Evolutionary conservation across 495 filamentous ascomycete genomes (phyloP).

Genomic region (Elasticomyces elasticus): DNA sequence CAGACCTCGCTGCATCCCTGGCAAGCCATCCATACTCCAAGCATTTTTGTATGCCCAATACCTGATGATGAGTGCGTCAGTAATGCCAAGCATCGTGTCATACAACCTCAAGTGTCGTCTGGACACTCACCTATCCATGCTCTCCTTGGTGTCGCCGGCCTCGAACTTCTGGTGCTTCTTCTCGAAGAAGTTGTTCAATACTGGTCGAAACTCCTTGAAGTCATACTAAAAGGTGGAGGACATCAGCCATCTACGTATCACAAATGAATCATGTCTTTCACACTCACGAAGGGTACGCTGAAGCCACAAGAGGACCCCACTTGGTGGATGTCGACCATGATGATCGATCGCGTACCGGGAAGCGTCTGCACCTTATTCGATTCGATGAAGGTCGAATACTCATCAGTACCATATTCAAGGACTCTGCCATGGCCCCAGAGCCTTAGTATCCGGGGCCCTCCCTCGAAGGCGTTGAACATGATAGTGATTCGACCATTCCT

Average conservation of each 20-base stretch:
- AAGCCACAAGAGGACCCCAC: slow-evolving; percentile 39
- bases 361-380: slow-evolving; percentile 20
- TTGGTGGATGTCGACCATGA: slow-evolving; percentile 29
- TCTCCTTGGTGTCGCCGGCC: slow-evolving; percentile 38
- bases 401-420: slow-evolving; percentile 23
- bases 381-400: slow-evolving; percentile 22
- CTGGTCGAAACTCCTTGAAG: slow-evolving; percentile 39
- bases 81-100: neutral
- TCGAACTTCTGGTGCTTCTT: slow-evolving; percentile 36
- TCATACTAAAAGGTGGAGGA: too few species aligned
- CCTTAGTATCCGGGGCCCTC: slow-evolving; percentile 25
- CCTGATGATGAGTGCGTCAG: slow-evolving; percentile 23
- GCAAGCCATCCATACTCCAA: slow-evolving; percentile 45
- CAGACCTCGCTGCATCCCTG: slow-evolving; percentile 38
- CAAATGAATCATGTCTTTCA: too few species aligned
- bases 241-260: too few species aligned
- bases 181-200: slow-evolving; percentile 40
- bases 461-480: slow-evolving; percentile 28
- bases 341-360: slow-evolving; percentile 23
- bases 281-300: slow-evolving; percentile 41
- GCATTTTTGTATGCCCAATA: slow-evolving; percentile 51
- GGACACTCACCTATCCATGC: slow-evolving; percentile 37
- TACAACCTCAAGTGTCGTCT: neutral
- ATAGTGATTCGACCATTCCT: slow-evolving; percentile 29
- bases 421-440: slow-evolving; percentile 27